Base-by-base conservation (phyloP, 2,329 filamentous ascomycete genomes). In the Alternaria brassicicola region DNA sequence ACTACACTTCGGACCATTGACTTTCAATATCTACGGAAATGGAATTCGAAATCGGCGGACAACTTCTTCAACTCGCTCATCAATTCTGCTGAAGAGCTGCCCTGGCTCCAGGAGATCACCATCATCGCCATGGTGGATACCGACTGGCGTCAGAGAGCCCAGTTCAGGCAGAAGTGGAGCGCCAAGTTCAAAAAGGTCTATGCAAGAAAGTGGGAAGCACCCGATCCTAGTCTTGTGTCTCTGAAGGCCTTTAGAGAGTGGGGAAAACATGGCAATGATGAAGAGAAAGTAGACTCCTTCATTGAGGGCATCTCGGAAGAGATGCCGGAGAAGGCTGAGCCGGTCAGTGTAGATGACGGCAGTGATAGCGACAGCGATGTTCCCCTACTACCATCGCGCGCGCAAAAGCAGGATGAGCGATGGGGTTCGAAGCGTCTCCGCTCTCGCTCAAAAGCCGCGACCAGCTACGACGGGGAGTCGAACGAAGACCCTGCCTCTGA, bases 61-160 rank as follows among this genome's bases (percentile, higher is more conserved):
- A 87, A 86, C 56, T 91, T 97, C 67, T 90, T 97, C 66, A 84
- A 86, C 38, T 95, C 92, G 15, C 81, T 98, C 2, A 84, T 94
- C 21, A 84, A 93, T 57, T 87, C 86, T 48, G 92, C 93, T 0
- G 80, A 83, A 1, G 77, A 84, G 3, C 76, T 98, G 21, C 85
- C 83, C 0, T 80, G 87, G 57, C 83, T 98, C 23, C 88, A 92
- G 8, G 82, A 84, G 41, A 79, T 97, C 10, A 83, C 85, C 1
- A 85, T 97, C 64, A 63, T 70, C 10, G 88, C 89, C 1, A 94
- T 92, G 76, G 81, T 97, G 46, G 87, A 93, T 69, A 88, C 90
- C 25, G 82, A 83, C 10, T 97, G 93, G 91, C 88, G 92, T 61
- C 87, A 92, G 71, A 87, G 94, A 39, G 90, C 90, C 17, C 84